These are phyloP conservation scores for Chrysanthemum seticuspe DNA, from an alignment of 129 eudicot species.

Conservation along the genomic window DNA sequence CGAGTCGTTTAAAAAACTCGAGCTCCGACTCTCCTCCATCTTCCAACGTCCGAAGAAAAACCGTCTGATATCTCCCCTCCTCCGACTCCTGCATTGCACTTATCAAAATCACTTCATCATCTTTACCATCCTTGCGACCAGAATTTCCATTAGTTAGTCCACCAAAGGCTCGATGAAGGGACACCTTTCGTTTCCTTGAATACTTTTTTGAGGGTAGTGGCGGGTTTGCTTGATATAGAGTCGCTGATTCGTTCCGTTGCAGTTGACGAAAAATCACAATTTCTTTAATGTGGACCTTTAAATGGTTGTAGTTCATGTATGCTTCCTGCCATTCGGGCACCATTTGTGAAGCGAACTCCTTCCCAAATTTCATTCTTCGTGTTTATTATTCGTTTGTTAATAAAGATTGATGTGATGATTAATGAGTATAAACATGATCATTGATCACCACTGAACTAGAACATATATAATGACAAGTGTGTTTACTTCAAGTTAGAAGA, in stretches of 20 bases:
- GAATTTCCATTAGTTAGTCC: conserved; percentile 25
- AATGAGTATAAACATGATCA: not conserved
- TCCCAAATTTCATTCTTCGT: conserved; percentile 48
- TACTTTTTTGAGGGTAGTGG: conserved; percentile 17
- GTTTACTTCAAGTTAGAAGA: not conserved
- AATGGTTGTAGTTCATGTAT: conserved; percentile 46
- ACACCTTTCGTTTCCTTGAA: conserved; percentile 20
- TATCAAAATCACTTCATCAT: conserved; percentile 33
- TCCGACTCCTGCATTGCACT: conserved; percentile 12
- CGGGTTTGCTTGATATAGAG: conserved; percentile 6
- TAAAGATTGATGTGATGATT: not conserved
- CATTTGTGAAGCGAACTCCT: conserved; percentile 59
- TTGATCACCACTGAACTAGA: not conserved
- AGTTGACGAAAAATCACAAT: conserved; percentile 20
- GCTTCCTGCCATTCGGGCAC: conserved; percentile 76
- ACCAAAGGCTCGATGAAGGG: conserved; percentile 30
- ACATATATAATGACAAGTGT: not conserved
- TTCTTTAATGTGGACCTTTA: conserved; percentile 45
- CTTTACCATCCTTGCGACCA: conserved; percentile 10
- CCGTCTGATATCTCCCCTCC: conserved; percentile 25
- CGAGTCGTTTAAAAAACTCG: conserved; percentile 41
- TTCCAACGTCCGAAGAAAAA: not conserved
- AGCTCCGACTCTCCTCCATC: conserved; percentile 42
- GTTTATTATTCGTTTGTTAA: conserved; percentile 1
- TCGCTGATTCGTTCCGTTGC: conserved; percentile 6